Evolutionary conservation across 148 eudicot species (phyloP).

Genomic region (Amaranthus palmeri): DNA sequence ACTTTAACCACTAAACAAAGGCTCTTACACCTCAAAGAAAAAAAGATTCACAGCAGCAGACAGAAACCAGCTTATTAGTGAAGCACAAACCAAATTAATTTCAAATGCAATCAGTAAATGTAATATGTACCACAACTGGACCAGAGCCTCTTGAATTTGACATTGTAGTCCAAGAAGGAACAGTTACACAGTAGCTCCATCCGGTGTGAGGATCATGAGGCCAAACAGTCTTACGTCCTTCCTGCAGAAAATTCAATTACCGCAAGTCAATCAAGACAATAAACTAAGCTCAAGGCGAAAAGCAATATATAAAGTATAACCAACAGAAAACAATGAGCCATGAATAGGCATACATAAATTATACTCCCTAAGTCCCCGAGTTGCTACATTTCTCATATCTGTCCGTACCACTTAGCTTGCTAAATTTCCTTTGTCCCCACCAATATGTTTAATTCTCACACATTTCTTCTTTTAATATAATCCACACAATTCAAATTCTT

Average conservation of each 20-base stretch:
- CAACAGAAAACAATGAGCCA: no score
- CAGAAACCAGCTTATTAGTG: not conserved
- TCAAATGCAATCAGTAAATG: not conserved
- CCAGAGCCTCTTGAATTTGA: slow-evolving; percentile 62
- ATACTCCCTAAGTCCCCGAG: no score
- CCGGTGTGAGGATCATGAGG: slow-evolving; percentile 80
- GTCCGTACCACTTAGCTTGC: no score
- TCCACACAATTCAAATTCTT: no score
- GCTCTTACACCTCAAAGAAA: not conserved
- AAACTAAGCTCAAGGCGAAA: not conserved
- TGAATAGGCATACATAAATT: no score
- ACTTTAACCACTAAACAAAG: not conserved
- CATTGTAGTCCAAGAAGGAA: slow-evolving; percentile 83
- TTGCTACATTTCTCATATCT: no score
- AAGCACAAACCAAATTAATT: slow-evolving; percentile 1
- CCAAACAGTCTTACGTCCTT: slow-evolving; percentile 80
- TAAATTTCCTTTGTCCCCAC: no score
- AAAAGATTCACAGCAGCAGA: not conserved
- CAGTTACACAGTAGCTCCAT: slow-evolving; percentile 94
- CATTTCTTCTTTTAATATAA: no score
- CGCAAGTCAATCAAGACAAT: not conserved
- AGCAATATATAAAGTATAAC: not conserved
- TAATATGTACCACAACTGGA: slow-evolving; percentile 62
- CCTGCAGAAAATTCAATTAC: slow-evolving; percentile 37
- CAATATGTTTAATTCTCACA: no score